These are phyloP conservation scores for Aspergillus calidoustus DNA, from an alignment of 2,329 filamentous ascomycete genomes.

Conservation along the genomic window DNA sequence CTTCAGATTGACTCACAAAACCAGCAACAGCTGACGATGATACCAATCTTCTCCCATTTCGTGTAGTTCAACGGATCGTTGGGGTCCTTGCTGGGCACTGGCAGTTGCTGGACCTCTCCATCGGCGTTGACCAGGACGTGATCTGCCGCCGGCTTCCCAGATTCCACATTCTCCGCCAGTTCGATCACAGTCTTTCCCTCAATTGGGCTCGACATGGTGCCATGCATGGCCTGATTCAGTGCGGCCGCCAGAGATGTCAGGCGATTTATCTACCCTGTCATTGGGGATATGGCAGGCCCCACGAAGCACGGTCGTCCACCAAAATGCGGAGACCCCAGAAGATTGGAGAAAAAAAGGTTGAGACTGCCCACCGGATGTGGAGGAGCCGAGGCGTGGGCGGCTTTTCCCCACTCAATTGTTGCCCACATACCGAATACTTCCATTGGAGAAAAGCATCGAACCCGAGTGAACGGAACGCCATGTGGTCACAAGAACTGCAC, in stretches of 20 bases:
- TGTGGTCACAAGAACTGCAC: no score
- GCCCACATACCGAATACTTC: background rate
- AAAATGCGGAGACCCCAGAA: background rate
- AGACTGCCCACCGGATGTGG: constrained; percentile 1
- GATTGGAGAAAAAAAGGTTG: background rate
- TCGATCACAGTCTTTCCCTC: constrained; percentile 12
- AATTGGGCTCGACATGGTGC: background rate
- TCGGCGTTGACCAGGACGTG: constrained; percentile 25
- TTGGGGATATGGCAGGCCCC: background rate
- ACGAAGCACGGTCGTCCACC: background rate
- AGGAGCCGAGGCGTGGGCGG: background rate
- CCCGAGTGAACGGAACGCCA: no score
- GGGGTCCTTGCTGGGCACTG: constrained; percentile 30
- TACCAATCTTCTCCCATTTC: constrained; percentile 28
- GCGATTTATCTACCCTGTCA: background rate
- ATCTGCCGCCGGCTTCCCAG: background rate
- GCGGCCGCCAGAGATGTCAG: background rate
- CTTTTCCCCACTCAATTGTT: background rate
- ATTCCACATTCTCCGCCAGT: constrained; percentile 21
- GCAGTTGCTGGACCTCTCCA: constrained; percentile 28
- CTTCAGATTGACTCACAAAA: constrained; percentile 25
- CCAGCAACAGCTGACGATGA: constrained; percentile 35
- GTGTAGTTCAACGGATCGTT: constrained; percentile 34
- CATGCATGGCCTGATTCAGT: background rate
- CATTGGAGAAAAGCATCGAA: no score